These are phyloP conservation scores for Medicago arabica DNA, from an alignment of 306 rosid species.

Conservation along the genomic window DNA sequence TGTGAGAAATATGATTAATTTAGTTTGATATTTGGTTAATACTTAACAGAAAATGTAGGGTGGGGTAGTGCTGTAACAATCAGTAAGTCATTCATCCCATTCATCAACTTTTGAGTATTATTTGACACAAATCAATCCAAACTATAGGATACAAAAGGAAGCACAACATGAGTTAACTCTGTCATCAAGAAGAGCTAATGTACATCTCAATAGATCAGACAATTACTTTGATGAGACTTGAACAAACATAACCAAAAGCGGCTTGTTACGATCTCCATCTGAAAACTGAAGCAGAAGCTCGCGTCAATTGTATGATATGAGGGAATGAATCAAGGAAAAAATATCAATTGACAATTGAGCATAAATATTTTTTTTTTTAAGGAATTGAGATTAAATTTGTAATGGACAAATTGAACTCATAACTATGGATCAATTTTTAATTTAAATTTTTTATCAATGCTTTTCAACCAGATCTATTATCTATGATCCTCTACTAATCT, in stretches of 20 bases:
- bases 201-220: slow-evolving; percentile 13
- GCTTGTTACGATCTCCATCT: slow-evolving; percentile 37
- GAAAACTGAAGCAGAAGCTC: slow-evolving; percentile 16
- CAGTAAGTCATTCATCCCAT: not conserved
- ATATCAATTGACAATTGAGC: slow-evolving; percentile 24
- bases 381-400: not conserved
- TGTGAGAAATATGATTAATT: not conserved
- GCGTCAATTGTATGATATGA: not conserved
- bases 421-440: not conserved
- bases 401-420: not conserved
- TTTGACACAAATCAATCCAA: not conserved
- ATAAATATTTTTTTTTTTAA: not conserved
- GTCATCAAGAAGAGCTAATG: slow-evolving; percentile 28
- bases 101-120: not conserved
- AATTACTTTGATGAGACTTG: slow-evolving; percentile 26
- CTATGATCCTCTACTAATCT: slow-evolving; percentile 2
- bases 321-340: slow-evolving; percentile 16
- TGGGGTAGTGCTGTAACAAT: not conserved
- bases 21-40: not conserved
- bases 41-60: not conserved
- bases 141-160: slow-evolving; percentile 15
- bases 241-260: slow-evolving; percentile 19
- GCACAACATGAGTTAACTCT: slow-evolving; percentile 18
- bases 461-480: not conserved
- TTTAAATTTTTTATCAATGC: not conserved